A percentile compares a stretch with the other conserved stretches of the same genome.
These are phyloP conservation scores for Choiromyces venosus DNA, from an alignment of 495 filamentous ascomycete genomes.

Conservation along the genomic window DNA sequence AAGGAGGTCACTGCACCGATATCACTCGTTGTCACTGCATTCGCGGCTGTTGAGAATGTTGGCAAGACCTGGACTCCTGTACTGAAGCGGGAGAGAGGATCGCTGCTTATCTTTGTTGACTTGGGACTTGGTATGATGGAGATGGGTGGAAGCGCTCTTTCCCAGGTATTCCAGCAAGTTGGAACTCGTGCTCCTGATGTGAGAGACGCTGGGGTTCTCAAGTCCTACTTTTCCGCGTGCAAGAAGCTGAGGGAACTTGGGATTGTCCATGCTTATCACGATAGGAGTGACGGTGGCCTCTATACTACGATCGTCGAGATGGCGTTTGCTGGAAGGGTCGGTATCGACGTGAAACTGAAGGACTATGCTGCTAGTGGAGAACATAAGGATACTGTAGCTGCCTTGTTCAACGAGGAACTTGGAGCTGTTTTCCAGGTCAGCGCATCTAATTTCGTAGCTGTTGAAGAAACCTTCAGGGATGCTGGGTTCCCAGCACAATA, in stretches of 20 bases:
- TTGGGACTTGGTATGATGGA: slow-evolving; percentile 70
- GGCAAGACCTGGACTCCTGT: slow-evolving; percentile 89
- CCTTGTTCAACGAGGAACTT: slow-evolving; percentile 94
- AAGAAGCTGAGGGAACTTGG: slow-evolving; percentile 77
- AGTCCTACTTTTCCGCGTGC: slow-evolving; percentile 87
- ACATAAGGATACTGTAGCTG: slow-evolving; percentile 60
- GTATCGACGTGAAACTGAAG: slow-evolving; percentile 69
- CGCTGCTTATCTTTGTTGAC: slow-evolving; percentile 84
- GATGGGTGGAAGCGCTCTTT: slow-evolving; percentile 85
- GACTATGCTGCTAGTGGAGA: slow-evolving; percentile 48
- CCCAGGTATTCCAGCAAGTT: slow-evolving; percentile 83
- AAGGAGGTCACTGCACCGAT: slow-evolving; percentile 90
- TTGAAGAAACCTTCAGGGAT: slow-evolving; percentile 76
- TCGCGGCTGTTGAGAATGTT: slow-evolving; percentile 72
- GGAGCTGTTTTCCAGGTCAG: slow-evolving; percentile 94
- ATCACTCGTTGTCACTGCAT: slow-evolving; percentile 83
- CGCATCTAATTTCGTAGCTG: slow-evolving; percentile 72
- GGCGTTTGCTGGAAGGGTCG: slow-evolving; percentile 96
- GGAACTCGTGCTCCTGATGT: slow-evolving; percentile 82
- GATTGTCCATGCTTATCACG: slow-evolving; percentile 91
- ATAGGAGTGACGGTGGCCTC: slow-evolving; percentile 86
- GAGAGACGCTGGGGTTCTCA: slow-evolving; percentile 70
- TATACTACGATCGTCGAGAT: slow-evolving; percentile 91
- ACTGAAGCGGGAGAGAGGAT: slow-evolving; percentile 78
- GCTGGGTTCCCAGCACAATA: slow-evolving; percentile 77